A percentile compares a stretch with the other conserved stretches of the same genome.
phyloP scores from a whole-genome alignment of 2,329 filamentous ascomycete species.

The Aureobasidium sp. region DNA sequence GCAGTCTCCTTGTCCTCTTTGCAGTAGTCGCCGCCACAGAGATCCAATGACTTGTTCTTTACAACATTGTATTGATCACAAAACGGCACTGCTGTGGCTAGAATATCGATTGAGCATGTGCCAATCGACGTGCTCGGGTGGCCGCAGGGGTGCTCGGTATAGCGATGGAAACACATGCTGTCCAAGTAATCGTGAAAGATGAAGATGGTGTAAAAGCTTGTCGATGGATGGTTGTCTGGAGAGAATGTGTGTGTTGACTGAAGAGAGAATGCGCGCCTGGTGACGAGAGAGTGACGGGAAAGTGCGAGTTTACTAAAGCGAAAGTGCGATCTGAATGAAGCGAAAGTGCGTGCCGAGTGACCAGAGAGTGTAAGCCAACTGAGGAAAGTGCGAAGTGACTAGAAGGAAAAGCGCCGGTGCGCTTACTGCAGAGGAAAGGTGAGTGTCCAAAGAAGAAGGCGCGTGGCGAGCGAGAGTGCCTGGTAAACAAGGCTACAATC shows the following conservation, averaged over 20 bases:
- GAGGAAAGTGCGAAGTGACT: background rate
- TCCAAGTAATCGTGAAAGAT: background rate
- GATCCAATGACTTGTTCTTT: background rate
- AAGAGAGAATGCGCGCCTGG: background rate
- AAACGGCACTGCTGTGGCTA: background rate
- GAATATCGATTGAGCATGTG: background rate
- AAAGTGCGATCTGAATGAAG: background rate
- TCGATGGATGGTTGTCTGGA: background rate
- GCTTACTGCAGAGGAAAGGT: background rate
- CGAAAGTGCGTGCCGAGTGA: background rate
- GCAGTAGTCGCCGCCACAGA: slow-evolving; percentile 2
- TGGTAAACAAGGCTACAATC: background rate
- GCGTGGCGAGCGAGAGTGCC: background rate
- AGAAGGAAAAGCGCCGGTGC: background rate
- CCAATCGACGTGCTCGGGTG: background rate
- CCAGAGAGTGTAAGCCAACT: background rate
- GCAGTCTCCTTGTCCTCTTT: slow-evolving; percentile 7
- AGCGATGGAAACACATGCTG: slow-evolving; percentile 12
- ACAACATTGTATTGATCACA: background rate
- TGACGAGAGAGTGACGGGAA: background rate
- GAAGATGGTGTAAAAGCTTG: background rate
- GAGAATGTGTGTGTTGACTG: background rate
- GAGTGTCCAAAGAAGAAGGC: background rate
- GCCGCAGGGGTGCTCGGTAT: background rate
- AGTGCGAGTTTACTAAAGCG: background rate